Evolutionary conservation across 164 flowering plant species (phyloP).

Genomic region (Warburgia ugandensis): DNA sequence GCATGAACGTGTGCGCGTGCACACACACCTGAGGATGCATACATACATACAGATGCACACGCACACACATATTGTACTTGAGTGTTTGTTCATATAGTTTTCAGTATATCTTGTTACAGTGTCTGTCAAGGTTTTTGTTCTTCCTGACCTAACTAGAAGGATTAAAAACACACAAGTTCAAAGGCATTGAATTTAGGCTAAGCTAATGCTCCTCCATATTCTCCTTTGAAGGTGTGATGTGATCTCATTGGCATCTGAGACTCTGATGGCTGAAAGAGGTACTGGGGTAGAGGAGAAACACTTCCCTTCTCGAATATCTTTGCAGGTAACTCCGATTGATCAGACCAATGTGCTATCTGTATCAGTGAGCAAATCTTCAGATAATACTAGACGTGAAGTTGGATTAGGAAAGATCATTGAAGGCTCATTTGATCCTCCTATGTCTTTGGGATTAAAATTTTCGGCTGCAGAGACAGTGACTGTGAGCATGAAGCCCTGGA

Average conservation of each 20-base stretch:
- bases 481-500: constrained; percentile 76
- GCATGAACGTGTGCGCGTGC: background rate
- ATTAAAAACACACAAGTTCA: too few relatives aligned
- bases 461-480: constrained; percentile 53
- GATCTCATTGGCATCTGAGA: constrained; percentile 44
- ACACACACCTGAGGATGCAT: background rate
- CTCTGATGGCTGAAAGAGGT: constrained; percentile 53
- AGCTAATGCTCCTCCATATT: background rate
- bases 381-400: constrained; percentile 59
- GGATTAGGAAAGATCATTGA: constrained; percentile 51
- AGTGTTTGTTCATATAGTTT: too few relatives aligned
- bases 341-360: constrained; percentile 56
- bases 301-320: constrained; percentile 75
- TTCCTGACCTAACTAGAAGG: too few relatives aligned
- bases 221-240: constrained; percentile 53
- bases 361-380: constrained; percentile 82
- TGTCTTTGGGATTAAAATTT: constrained; percentile 39
- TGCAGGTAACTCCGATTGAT: constrained; percentile 64
- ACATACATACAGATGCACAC: background rate
- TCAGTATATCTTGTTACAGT: too few relatives aligned
- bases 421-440: constrained; percentile 44
- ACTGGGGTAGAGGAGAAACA: constrained; percentile 70
- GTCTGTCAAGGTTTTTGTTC: too few relatives aligned
- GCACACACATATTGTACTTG: too few relatives aligned
- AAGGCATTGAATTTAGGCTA: too few relatives aligned